These are phyloP conservation scores for Arachis monticola DNA, from an alignment of 331 rosid genomes.

Conservation along the genomic window DNA sequence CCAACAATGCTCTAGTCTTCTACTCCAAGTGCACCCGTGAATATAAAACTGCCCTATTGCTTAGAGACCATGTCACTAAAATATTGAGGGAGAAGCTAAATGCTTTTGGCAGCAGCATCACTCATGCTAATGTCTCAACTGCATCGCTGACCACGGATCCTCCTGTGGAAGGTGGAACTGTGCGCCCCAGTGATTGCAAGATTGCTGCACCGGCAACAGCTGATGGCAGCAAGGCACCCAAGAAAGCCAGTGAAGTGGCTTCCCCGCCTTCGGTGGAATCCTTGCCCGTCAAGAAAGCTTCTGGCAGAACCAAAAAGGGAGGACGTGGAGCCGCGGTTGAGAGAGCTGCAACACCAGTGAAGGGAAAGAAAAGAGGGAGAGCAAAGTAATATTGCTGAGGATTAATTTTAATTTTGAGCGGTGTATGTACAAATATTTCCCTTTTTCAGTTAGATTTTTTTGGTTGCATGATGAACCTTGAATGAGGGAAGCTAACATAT, in stretches of 20 bases:
- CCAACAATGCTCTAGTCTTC: slow-evolving; percentile 68
- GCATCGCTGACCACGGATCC: slow-evolving; percentile 28
- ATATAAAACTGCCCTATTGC: slow-evolving; percentile 56
- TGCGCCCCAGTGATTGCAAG: slow-evolving; percentile 41
- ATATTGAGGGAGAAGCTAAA: slow-evolving; percentile 40
- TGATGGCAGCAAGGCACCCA: slow-evolving; percentile 38
- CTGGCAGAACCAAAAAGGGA: slow-evolving; percentile 42
- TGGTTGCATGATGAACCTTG: slow-evolving; percentile 16
- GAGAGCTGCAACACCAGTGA: slow-evolving; percentile 34
- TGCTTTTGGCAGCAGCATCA: slow-evolving; percentile 24
- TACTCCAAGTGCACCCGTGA: slow-evolving; percentile 63
- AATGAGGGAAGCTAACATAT: slow-evolving; percentile 6
- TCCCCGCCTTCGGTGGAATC: slow-evolving; percentile 51
- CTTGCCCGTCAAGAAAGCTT: slow-evolving; percentile 38
- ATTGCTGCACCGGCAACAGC: not conserved
- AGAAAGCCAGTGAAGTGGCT: slow-evolving; percentile 38
- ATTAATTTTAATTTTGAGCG: slow-evolving; percentile 8
- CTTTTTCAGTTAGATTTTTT: not conserved
- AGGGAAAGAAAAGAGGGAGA: slow-evolving; percentile 55
- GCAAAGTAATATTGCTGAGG: slow-evolving; percentile 33
- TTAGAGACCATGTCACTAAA: slow-evolving; percentile 53
- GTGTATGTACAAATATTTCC: slow-evolving; percentile 35
- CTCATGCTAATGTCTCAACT: slow-evolving; percentile 21
- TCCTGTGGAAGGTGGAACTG: slow-evolving; percentile 48
- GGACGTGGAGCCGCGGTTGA: slow-evolving; percentile 30